phyloP scores from a whole-genome alignment of 257 asterid genomes.

The Solanum etuberosum region DNA sequence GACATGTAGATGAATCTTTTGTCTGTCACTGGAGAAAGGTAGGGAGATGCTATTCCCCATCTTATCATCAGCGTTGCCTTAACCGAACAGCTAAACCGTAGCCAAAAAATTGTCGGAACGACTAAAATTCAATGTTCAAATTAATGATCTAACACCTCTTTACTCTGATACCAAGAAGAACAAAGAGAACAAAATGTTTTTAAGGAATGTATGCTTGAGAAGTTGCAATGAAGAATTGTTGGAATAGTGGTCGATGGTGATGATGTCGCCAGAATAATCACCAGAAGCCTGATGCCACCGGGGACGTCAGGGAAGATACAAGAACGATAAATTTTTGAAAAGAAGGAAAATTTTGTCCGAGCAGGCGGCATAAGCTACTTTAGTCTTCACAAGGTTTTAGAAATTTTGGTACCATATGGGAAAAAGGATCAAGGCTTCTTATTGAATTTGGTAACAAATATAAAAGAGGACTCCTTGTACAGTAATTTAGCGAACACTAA shows the following conservation, averaged over 20 bases:
- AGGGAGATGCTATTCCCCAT: not conserved
- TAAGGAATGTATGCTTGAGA: not conserved
- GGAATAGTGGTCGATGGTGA: not conserved
- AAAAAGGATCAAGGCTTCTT: not conserved
- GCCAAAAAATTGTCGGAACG: not conserved
- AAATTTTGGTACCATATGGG: not conserved
- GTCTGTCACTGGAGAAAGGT: not conserved
- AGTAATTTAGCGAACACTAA: not conserved
- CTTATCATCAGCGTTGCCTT: not conserved
- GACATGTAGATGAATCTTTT: not conserved
- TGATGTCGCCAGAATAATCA: not conserved
- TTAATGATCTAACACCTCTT: not conserved
- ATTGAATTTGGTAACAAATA: not conserved
- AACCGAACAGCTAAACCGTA: not conserved
- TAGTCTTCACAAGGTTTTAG: not conserved
- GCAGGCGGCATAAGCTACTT: not conserved
- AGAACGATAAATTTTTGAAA: not conserved
- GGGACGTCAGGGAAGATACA: not conserved
- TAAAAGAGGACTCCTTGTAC: not conserved
- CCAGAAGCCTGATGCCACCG: not conserved
- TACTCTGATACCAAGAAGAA: not conserved
- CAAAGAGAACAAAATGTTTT: not conserved
- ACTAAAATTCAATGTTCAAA: not conserved
- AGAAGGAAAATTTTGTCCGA: not conserved
- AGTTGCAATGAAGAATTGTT: not conserved